Evolutionary conservation across 108 stramenopile genomes (phyloP), one percentile per base, ranked within the genome.

Genomic region (Fragilaria radians): DNA sequence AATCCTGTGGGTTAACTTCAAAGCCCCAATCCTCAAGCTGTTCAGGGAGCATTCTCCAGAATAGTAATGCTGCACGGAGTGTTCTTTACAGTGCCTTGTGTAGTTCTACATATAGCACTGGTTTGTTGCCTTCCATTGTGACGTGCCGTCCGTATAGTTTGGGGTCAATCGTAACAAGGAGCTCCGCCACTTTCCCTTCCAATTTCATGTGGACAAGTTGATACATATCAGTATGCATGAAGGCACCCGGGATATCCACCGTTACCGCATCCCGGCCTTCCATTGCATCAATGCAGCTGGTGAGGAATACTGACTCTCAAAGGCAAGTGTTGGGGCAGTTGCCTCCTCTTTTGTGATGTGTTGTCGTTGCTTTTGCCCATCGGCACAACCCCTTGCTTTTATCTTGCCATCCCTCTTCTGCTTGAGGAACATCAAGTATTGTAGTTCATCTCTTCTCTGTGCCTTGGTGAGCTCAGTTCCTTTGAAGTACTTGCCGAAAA

Each of bases 401-500:
- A n/a, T n/a, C n/a, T n/a, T n/a, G n/a, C n/a, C n/a, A n/a, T n/a
- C n/a, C n/a, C n/a, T n/a, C n/a, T n/a, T n/a, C 45, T 73, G 42
- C 31, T 73, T 80, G 1, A 80, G 52, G 55, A 68, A 74, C 64
- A 48, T 73, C 2, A 73, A 46, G 7, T 27, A 55, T 29, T 46
- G 56, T 55, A 78, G 57, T 1, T 68, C 57, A 21, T 28, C 32
- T 23, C n/a, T 50, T 26, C 31, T 51, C 24, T 48, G 73, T 72
- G 32, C 60, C 66, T 1, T n/a, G 14, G n/a, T 57, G 66, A 26
- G 48, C 59, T 26, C 30, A 32, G 7, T 74, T 32, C 34, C 76
- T 71, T n/a, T n/a, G n/a, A n/a, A n/a, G n/a, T n/a, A n/a, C 79
- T 68, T 27, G 72, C 62, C 0, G 67, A 71, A 52, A 67, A 72